Base-by-base conservation (phyloP, 164 flowering plant species). In the Umbilicus rupestris region DNA sequence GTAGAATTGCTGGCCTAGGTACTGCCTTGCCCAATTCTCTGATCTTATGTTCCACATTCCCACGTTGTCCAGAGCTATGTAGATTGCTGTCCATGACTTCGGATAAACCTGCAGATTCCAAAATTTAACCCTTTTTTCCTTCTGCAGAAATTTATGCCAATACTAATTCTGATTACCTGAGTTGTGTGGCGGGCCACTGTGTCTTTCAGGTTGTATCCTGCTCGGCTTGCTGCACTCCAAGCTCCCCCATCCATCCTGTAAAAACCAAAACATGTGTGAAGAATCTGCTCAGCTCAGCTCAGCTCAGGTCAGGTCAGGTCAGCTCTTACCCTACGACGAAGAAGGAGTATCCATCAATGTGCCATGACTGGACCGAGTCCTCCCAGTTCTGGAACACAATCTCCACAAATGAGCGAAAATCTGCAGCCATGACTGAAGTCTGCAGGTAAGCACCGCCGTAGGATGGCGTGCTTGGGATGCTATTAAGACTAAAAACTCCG, bases 41-140 rank as follows among this genome's bases (percentile, higher is more conserved):
- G 92, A 85, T 59, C 92, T 75, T 49, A 87, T 72, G 76, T 87
- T 87, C 92, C 92, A 86, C 86, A 86, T 86, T 31, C 92, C 92
- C 20, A 80, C 86, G 31, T 86, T 86, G 80, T 86, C 92, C 69
- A 86, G 66, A 0, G 91, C 83, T 70, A 86, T 67, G 76, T 81
- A 86, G 28, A 86, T 83, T 39, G 91, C 88, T 0, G 91, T 86
- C 92, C 92, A 86, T 57, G 92, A 71, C 73, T 69, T 84, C 7
- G 92, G 89, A 68, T 87, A 87, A 37, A 86, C 91, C 91, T 86
- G 78, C 69, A 64, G 2, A 31, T 3, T 1, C 22, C 19, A 62
- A 62, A 29, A 35, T 62, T 28, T 31, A 44, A 68, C n/a, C 24
- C 26, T 11, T 8, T 16, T 42, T 26, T 28, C 15, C 37, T n/a